phyloP scores from a whole-genome alignment of 2,329 filamentous ascomycete species.

The Graphiopsis chlorocephala region DNA sequence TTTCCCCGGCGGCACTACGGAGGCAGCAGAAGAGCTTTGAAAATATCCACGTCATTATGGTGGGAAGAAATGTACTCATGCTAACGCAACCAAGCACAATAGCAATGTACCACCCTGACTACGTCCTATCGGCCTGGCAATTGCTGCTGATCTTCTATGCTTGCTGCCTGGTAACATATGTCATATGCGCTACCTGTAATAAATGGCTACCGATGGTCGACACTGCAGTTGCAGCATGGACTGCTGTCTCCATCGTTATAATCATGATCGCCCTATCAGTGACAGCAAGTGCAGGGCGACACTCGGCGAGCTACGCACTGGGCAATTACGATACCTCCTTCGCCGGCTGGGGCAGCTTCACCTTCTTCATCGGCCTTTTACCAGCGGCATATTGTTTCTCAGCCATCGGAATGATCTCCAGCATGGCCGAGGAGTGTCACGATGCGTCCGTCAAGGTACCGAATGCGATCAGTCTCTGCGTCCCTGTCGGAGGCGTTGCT shows the following conservation, averaged over 20 bases:
- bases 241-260: slow-evolving; percentile 54
- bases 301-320: slow-evolving; percentile 51
- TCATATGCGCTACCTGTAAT: slow-evolving; percentile 66
- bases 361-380: slow-evolving; percentile 62
- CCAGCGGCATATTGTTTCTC: slow-evolving; percentile 41
- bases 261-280: slow-evolving; percentile 57
- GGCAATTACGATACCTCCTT: slow-evolving; percentile 56
- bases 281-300: slow-evolving; percentile 53
- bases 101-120: slow-evolving; percentile 55
- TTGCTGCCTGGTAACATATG: slow-evolving; percentile 62
- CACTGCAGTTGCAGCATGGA: slow-evolving; percentile 57
- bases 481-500: slow-evolving; percentile 54
- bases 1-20: too few relatives aligned
- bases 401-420: slow-evolving; percentile 61
- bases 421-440: slow-evolving; percentile 60
- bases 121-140: slow-evolving; percentile 59
- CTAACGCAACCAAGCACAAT: slow-evolving; percentile 35
- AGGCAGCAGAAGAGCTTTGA: background rate
- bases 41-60: background rate
- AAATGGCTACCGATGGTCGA: slow-evolving; percentile 63
- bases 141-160: slow-evolving; percentile 69
- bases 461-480: slow-evolving; percentile 50
- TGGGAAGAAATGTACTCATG: background rate
- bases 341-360: slow-evolving; percentile 58
- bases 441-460: slow-evolving; percentile 54